Conservation (phyloP, 2,329 filamentous ascomycete genomes). For the Cadophora gregata region DNA sequence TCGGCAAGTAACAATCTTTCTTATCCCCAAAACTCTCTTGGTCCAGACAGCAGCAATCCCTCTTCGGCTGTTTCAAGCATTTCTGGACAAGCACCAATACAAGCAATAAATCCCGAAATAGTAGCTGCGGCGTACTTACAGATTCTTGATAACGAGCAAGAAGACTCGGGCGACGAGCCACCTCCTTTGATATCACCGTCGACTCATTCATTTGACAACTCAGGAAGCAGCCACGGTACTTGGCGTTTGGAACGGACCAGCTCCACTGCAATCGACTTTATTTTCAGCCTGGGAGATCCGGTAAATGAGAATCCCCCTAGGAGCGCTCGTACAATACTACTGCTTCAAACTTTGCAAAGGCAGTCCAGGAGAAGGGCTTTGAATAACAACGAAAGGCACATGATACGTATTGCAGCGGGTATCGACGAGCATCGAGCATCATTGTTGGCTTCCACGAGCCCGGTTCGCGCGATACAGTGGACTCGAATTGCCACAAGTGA, state of each 20-base stretch:
- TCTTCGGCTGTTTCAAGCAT: neutral
- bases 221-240: neutral
- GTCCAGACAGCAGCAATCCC: neutral
- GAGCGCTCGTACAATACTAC: neutral
- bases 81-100: neutral
- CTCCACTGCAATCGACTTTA: neutral
- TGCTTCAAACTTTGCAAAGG: neutral
- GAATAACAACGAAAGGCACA: slow-evolving; percentile 10
- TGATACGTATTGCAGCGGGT: slow-evolving; percentile 9
- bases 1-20: slow-evolving; percentile 58
- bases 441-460: neutral
- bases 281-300: neutral
- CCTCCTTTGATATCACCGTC: neutral
- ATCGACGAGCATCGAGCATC: slow-evolving; percentile 12
- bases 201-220: neutral
- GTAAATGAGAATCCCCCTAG: neutral
- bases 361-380: neutral
- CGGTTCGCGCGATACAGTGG: neutral
- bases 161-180: slow-evolving; percentile 1
- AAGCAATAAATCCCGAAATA: neutral
- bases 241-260: neutral
- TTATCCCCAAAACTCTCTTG: slow-evolving; percentile 20
- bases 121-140: neutral
- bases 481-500: slow-evolving; percentile 3
- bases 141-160: neutral